Evolutionary conservation across 768 basidiomycete genomes (phyloP), one percentile per base, ranked within the genome.

Genomic region (Suillus sp.): DNA sequence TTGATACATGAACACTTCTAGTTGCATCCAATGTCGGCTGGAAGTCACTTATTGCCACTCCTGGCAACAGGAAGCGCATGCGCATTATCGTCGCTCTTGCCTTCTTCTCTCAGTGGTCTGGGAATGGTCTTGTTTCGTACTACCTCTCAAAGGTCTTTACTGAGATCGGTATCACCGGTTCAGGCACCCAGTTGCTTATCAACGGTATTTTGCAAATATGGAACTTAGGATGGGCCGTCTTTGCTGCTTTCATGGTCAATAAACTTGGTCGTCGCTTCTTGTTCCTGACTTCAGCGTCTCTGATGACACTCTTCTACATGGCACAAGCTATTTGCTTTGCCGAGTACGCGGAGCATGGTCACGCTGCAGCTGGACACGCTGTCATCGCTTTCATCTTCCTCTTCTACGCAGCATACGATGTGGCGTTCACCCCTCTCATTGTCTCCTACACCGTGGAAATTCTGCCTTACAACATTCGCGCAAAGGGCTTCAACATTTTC

Each of bases 381-480:
- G 85, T 92, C 75, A 89, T 95, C 63, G 91, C 85, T 3, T 90
- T 92, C 79, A 91, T 93, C 76, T 93, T 93, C 84, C 73, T 93
- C 62, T 93, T 86, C 79, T 92, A 91, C 71, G 86, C 86, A 10
- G 79, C 84, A 58, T 94, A 93, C 71, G 91, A 93, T 71, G 71
- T 95, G 50, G 92, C 92, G 16, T 94, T 93, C 80, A 88, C 90
- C 4, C 93, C 94, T 10, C 88, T 95, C 64, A 89, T 93, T 67
- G 88, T 94, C 62, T 85, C 89, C 0, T 95, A 95, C 79, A 91
- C 92, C 50, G 83, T 95, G 66, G 95, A 96, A 76, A 95, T 96
- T 76, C 78, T 95, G 60, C 93, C 93, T 6, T 94, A 83, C 79
- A 77, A 79, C 35, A 80, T 95, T 62, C 92, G 93, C 74, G 92